Conservation (phyloP, 2,329 filamentous ascomycete species). For the Tolypocladium guangdongense region DNA sequence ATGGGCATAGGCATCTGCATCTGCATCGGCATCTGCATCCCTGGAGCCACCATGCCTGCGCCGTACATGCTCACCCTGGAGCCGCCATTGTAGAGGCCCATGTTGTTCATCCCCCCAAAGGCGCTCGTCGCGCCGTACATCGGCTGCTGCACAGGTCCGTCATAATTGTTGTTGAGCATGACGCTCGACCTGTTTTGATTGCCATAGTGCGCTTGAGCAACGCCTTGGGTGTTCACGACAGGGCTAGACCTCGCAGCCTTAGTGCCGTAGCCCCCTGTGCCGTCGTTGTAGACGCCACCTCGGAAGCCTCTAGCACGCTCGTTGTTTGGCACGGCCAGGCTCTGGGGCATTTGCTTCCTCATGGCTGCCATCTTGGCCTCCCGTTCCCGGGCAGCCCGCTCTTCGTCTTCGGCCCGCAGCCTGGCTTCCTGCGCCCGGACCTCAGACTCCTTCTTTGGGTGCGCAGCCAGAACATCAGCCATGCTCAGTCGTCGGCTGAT, state of each 20-base stretch:
- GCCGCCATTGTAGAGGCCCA: slow-evolving; percentile 10
- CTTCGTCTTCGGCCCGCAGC: slow-evolving; percentile 24
- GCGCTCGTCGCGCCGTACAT: slow-evolving; percentile 15
- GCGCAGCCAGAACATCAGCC: slow-evolving; percentile 44
- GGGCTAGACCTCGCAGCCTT: slow-evolving; percentile 16
- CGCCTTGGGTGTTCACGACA: slow-evolving; percentile 14
- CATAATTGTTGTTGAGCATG: slow-evolving; percentile 13
- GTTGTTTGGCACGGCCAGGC: slow-evolving; percentile 19
- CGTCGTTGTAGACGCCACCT: slow-evolving; percentile 45
- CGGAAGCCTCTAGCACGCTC: slow-evolving; percentile 34
- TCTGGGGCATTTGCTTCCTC: slow-evolving; percentile 37
- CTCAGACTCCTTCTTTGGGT: slow-evolving; percentile 29
- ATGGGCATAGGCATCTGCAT: slow-evolving; percentile 10
- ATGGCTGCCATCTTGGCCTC: slow-evolving; percentile 38
- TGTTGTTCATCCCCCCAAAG: slow-evolving; percentile 9
- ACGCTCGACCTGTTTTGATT: slow-evolving; percentile 17
- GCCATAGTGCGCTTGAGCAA: slow-evolving; percentile 10
- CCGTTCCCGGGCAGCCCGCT: slow-evolving; percentile 28
- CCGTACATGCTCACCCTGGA: slow-evolving; percentile 15
- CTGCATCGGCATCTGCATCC: slow-evolving; percentile 12
- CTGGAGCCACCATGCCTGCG: slow-evolving; percentile 15
- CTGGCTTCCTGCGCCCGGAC: slow-evolving; percentile 30
- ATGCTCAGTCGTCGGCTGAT: slow-evolving; percentile 35
- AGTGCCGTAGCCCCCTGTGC: slow-evolving; percentile 26
- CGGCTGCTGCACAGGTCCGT: slow-evolving; percentile 12